Conservation (phyloP, 108 stramenopile genomes). For the Nannochloropsis granulata region DNA sequence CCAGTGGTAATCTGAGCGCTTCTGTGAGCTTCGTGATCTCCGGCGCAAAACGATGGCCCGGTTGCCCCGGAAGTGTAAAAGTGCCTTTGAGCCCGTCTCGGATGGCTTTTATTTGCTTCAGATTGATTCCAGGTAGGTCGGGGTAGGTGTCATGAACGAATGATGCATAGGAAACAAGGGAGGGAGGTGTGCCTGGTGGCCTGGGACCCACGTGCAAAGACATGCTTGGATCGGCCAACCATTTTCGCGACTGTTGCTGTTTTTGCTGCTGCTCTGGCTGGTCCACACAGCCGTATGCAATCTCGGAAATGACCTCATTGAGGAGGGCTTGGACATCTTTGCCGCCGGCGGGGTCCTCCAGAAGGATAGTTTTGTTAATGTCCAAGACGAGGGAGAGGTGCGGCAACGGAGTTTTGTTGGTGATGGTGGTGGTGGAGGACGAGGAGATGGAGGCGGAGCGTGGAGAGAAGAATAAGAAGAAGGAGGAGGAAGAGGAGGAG, state of each 20-base stretch:
- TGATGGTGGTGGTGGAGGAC: too few relatives aligned
- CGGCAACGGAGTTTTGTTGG: neutral
- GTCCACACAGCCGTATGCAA: neutral
- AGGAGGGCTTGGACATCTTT: slow-evolving; percentile 2
- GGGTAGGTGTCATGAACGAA: neutral
- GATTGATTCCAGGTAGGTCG: neutral
- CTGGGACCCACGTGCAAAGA: neutral
- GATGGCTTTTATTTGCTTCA: neutral
- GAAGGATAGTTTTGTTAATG: slow-evolving; percentile 12
- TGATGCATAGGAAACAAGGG: neutral
- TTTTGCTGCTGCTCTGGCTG: neutral
- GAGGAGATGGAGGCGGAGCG: too few relatives aligned
- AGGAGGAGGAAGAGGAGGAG: too few relatives aligned
- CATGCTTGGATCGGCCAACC: neutral
- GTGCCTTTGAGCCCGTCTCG: neutral
- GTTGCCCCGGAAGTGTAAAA: neutral
- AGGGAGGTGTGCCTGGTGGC: neutral
- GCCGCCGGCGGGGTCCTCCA: slow-evolving; percentile 17
- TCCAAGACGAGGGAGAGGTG: slow-evolving; percentile 5
- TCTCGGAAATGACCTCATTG: neutral
- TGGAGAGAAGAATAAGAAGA: too few relatives aligned
- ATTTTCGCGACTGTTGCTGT: neutral
- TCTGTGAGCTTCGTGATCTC: neutral
- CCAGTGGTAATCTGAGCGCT: too few relatives aligned
- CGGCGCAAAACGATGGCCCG: neutral